These are phyloP conservation scores for Lactarius sanguifluus DNA, from an alignment of 768 basidiomycete species.

Conservation along the genomic window DNA sequence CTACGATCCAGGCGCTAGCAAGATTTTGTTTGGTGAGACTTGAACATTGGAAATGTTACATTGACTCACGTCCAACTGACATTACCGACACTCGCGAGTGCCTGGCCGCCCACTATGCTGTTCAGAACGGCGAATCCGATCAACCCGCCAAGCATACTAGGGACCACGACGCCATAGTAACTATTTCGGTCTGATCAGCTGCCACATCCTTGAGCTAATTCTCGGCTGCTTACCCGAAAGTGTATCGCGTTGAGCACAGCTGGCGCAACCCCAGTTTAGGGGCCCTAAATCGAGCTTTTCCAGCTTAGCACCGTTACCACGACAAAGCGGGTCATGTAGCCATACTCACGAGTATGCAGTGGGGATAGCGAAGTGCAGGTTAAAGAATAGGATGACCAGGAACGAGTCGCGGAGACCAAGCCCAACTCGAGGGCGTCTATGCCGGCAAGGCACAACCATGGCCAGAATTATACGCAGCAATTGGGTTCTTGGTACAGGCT, in stretches of 20 bases:
- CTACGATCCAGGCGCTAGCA: conserved; percentile 66
- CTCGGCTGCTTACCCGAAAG: conserved; percentile 47
- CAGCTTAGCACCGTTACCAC: background rate
- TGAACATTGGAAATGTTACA: background rate
- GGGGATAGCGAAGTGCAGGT: conserved; percentile 41
- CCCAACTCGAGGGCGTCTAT: conserved; percentile 29
- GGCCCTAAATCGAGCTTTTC: conserved; percentile 65
- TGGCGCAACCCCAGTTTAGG: conserved; percentile 78
- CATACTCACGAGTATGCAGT: conserved; percentile 46
- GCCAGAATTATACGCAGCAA: too few species aligned
- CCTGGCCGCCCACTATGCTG: conserved; percentile 62
- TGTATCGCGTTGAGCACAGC: conserved; percentile 73
- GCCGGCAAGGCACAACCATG: too few species aligned
- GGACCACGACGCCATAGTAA: conserved; percentile 52
- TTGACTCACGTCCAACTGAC: conserved; percentile 51
- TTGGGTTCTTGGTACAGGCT: too few species aligned
- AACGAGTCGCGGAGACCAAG: conserved; percentile 47
- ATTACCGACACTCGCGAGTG: conserved; percentile 50
- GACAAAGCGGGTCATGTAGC: background rate
- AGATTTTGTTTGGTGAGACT: background rate
- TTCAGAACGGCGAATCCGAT: conserved; percentile 59
- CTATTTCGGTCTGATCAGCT: conserved; percentile 37
- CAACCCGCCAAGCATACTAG: conserved; percentile 49
- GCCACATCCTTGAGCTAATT: background rate
- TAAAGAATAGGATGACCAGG: conserved; percentile 48